Evolutionary conservation across 495 filamentous ascomycete species (phyloP).

Genomic region (Aspergillus kassunensis): DNA sequence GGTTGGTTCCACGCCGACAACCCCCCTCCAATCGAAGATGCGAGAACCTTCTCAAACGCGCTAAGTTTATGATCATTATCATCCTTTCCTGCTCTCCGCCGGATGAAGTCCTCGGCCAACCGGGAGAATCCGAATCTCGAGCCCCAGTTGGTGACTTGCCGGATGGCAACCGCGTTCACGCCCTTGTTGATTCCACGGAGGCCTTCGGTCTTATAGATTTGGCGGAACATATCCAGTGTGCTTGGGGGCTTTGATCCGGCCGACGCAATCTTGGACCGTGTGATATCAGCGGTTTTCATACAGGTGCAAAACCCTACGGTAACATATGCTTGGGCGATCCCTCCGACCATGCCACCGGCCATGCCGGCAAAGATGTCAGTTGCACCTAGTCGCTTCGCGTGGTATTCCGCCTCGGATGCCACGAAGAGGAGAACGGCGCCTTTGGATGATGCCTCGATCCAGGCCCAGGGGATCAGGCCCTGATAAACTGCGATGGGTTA

Average conservation of each 20-base stretch:
- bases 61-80: conserved; percentile 64
- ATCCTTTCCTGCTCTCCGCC: conserved; percentile 73
- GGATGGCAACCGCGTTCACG: conserved; percentile 96
- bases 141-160: conserved; percentile 99
- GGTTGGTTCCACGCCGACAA: conserved; percentile 98
- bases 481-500: conserved; percentile 71
- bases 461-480: conserved; percentile 99
- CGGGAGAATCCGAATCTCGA: conserved; percentile 89
- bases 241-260: conserved; percentile 75
- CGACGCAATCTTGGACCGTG: conserved; percentile 88
- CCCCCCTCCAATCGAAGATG: conserved; percentile 85
- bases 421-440: conserved; percentile 98
- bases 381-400: conserved; percentile 75
- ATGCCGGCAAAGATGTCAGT: conserved; percentile 84
- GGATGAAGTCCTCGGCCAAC: conserved; percentile 84
- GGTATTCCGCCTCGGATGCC: conserved; percentile 94
- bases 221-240: conserved; percentile 90
- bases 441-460: conserved; percentile 99
- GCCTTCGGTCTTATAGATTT: conserved; percentile 91
- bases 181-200: conserved; percentile 95
- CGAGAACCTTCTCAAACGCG: conserved; percentile 82
- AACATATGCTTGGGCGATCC: conserved; percentile 96
- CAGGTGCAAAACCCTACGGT: conserved; percentile 99
- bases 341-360: conserved; percentile 84
- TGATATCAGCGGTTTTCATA: conserved; percentile 99